Base-by-base conservation (phyloP, 805 yeast species). In the Clavispora santaluciae region DNA sequence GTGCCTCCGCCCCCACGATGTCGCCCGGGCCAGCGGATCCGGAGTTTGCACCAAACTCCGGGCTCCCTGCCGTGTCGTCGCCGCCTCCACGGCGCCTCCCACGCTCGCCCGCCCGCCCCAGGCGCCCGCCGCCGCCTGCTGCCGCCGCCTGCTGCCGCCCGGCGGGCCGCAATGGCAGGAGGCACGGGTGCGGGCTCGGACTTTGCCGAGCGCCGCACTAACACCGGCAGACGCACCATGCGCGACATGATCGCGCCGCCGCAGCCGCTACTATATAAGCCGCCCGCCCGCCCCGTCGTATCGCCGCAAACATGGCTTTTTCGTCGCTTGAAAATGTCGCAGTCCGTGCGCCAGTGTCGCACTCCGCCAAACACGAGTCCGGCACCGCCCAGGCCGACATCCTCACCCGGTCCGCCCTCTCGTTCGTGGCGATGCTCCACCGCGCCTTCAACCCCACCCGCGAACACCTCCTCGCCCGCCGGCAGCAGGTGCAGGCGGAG, bases 361-460 rank as follows among this genome's bases (percentile, higher is more conserved):
- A 49, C 17, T 36, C 45, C 10, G 55, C 72, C 4, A 45, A 48
- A 15, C 63, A 56, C 48, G 47, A 40, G 8, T 64, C 72, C 11
- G 59, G 51, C n/a, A 70, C 75, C 2, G 58, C 73, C 0, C 61
- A 59, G 10, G 57, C 61, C 10, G 64, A 61, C 43, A 61, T 70
- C 33, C 44, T 70, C 33, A 66, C 73, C 23, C 62, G 57, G 38
- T 42, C 45, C 2, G 51, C 56, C 2, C 47, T 53, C 22, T 39
- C 50, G n/a, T 53, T 51, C 33, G 53, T 53, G 36, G 53, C 41
- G 6, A 39, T 51, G 25, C 48, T 53, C 25, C 57, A 53, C 40
- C 35, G 54, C 17, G 40, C 53, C 5, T 53, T 53, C 42, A 51
- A 53, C 36, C 5, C 25, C 12, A 48, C 51, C 18, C 43, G 57